These are phyloP conservation scores for Talaromyces sp. DNA, from an alignment of 2,329 filamentous ascomycete species.

Conservation along the genomic window DNA sequence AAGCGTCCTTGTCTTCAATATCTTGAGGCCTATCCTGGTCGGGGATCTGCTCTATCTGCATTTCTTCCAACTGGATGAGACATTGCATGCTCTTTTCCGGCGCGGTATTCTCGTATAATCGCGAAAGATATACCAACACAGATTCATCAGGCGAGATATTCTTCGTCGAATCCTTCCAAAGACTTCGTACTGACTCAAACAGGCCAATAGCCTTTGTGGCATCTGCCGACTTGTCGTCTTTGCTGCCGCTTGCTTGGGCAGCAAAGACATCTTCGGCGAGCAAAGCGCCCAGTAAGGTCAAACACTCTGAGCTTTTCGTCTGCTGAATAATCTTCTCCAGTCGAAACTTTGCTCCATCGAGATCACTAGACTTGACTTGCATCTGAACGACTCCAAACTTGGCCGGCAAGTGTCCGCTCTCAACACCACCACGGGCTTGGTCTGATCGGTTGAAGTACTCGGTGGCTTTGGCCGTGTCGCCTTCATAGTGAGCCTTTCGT, in stretches of 20 bases:
- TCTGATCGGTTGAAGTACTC: constrained; percentile 90
- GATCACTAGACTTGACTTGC: constrained; percentile 74
- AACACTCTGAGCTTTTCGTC: constrained; percentile 76
- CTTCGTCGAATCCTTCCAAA: constrained; percentile 92
- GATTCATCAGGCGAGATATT: constrained; percentile 75
- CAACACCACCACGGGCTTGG: constrained; percentile 83
- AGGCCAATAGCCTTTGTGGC: constrained; percentile 80
- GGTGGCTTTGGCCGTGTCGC: constrained; percentile 67
- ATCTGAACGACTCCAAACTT: constrained; percentile 94
- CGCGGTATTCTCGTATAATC: constrained; percentile 78
- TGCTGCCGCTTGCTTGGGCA: constrained; percentile 67
- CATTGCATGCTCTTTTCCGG: constrained; percentile 92
- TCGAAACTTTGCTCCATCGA: constrained; percentile 86
- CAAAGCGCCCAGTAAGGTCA: constrained; percentile 84
- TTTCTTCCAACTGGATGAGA: constrained; percentile 82
- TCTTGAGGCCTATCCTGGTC: constrained; percentile 62
- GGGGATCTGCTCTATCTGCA: constrained; percentile 75
- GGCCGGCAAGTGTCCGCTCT: constrained; percentile 84
- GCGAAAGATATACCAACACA: constrained; percentile 84
- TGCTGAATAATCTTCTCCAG: constrained; percentile 92
- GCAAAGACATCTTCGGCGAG: constrained; percentile 93
- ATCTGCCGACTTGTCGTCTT: constrained; percentile 85
- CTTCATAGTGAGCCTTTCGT: constrained; percentile 80
- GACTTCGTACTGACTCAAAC: constrained; percentile 74
- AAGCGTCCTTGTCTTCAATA: constrained; percentile 55